Conservation (phyloP, 176 grass and related monocot species). For the Elaeis guineensis region DNA sequence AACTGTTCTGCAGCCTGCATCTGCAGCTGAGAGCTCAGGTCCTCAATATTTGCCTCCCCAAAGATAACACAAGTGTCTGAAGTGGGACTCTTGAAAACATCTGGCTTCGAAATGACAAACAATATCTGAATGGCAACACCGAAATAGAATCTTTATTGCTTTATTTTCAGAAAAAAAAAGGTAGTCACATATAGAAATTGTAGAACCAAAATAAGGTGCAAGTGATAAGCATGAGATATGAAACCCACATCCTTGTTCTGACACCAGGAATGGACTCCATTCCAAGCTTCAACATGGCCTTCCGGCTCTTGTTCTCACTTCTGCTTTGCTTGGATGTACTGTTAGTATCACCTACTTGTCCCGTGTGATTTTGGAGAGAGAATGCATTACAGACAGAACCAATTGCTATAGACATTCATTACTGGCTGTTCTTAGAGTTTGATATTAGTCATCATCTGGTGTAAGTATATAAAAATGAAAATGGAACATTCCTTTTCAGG, state of each 20-base stretch:
- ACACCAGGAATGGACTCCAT: constrained; percentile 5
- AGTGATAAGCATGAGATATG: neutral
- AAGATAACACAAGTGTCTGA: neutral
- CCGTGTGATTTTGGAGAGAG: neutral
- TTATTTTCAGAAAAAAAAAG: too few species aligned
- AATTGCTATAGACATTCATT: neutral
- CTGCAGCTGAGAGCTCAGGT: constrained; percentile 12
- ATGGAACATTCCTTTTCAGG: too few species aligned
- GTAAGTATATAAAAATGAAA: too few species aligned
- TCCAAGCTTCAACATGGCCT: constrained; percentile 3
- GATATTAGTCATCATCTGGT: neutral
- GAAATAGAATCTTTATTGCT: too few species aligned
- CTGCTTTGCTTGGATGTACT: neutral
- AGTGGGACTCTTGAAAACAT: constrained; percentile 17
- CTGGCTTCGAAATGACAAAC: constrained; percentile 3
- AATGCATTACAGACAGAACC: neutral
- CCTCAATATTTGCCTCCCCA: constrained; percentile 5
- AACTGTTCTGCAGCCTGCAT: constrained; percentile 5
- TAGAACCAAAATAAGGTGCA: neutral
- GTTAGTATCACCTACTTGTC: neutral
- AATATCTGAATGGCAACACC: neutral
- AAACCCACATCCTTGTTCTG: neutral
- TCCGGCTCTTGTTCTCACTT: constrained; percentile 7
- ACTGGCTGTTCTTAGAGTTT: neutral
- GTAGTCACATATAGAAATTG: neutral